Evolutionary conservation across 805 yeast species (phyloP).

Genomic region (Debaryomyces tyrocola): DNA sequence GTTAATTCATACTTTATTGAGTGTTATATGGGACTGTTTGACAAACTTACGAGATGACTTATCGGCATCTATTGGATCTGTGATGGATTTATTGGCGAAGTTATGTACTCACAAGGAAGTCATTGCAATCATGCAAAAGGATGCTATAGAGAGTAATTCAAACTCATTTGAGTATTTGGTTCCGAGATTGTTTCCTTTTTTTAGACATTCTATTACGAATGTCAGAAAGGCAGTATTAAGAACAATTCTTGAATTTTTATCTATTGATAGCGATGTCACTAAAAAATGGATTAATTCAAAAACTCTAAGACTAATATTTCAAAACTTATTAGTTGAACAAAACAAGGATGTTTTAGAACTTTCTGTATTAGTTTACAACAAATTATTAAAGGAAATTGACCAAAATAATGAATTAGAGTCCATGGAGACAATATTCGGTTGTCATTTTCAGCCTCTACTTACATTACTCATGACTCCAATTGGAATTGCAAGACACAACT

Average conservation of each 20-base stretch:
- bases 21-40: conserved; percentile 88
- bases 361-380: conserved; percentile 61
- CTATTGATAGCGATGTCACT: conserved; percentile 48
- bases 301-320: conserved; percentile 74
- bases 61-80: conserved; percentile 92
- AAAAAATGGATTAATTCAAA: conserved; percentile 79
- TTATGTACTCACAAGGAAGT: conserved; percentile 82
- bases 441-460: conserved; percentile 60
- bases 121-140: conserved; percentile 63
- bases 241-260: conserved; percentile 74
- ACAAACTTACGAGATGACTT: conserved; percentile 86
- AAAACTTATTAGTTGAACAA: conserved; percentile 87
- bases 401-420: conserved; percentile 30
- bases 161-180: conserved; percentile 72
- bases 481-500: conserved; percentile 87
- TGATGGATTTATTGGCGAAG: conserved; percentile 89
- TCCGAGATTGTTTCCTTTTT: conserved; percentile 89
- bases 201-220: conserved; percentile 89
- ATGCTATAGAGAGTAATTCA: conserved; percentile 50
- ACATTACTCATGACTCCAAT: conserved; percentile 87
- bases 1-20: conserved; percentile 48
- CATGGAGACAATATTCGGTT: conserved; percentile 53
- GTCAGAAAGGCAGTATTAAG: conserved; percentile 87
- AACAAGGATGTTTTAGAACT: conserved; percentile 67
- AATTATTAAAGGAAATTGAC: conserved; percentile 49